Evolutionary conservation across 1,139 yeast species (phyloP), one percentile per base, ranked within the genome.

Genomic region (Scheffersomyces insectosa): DNA sequence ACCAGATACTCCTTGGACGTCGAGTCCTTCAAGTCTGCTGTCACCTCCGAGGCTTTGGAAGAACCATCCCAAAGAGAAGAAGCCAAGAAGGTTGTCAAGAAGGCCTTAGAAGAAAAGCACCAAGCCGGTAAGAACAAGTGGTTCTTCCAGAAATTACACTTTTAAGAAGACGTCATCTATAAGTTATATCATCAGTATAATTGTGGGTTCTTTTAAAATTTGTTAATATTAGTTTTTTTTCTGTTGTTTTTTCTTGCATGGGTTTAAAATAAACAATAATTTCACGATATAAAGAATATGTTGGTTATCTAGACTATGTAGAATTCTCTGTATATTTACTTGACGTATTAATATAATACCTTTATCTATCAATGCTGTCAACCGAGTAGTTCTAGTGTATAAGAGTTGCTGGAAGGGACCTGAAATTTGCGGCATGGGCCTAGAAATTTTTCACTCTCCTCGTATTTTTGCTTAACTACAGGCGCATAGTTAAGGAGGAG

Each of bases 61-160:
- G 98, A 95, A 83, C 97, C 98, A 79, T 82, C 98, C 60, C 97
- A 91, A 81, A 88, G 96, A 77, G 96, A 86, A 79, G 97, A 91
- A 75, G 98, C 99, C 72, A 95, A 91, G 88, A 93, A 93, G 85
- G 91, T 86, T 72, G 90, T 95, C 77, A 93, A 90, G 89, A 88
- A 90, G 85, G 97, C 96, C 72, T 93, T 93, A 71, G 99, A 93
- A 82, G 97, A 93, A 82, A 90, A 91, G 86, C 96, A 93, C 85
- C 95, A 90, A 82, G 91, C 97, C 72, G 99, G 99, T 77, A 90
- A 91, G 88, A 91, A 91, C 91, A 91, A 90, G 80, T 93, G 99
- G 99, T 93, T 93, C 85, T 93, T 93, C 89, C 86, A 96, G 79
- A 93, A 93, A 83, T 88, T 93, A 75, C 88, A 90, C 83, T 93